Base-by-base conservation (phyloP, 2,329 filamentous ascomycete species). In the Apiospora phragmitis region DNA sequence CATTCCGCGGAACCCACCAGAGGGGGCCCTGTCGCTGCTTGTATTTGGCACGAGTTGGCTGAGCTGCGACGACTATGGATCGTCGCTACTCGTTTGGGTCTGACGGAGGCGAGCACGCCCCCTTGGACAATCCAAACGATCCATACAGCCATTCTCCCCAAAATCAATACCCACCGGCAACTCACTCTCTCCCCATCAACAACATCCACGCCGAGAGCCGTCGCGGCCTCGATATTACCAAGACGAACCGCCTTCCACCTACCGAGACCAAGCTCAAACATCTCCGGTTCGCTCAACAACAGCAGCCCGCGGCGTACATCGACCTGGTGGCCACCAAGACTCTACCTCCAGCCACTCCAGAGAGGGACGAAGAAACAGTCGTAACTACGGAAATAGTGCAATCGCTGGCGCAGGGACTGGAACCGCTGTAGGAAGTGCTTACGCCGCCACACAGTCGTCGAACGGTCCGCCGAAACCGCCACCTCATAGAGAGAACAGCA, bases 321-420 rank as follows among this genome's bases (percentile, higher is more conserved):
- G 74, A 75, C 6, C 35, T 66, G 77, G 75, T 43, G 76, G 76
- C 43, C 80, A 83, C 71, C 81, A 81, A 35, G 82, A 84, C 73
- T 81, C 83, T 5, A 74, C 79, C 43, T 83, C 81, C 68, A 72
- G 76, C 65, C 79, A 74, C 43, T 72, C 80, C 29, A 80, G 80
- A 69, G 76, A 80, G 32, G 78, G 81, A 59, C 78, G 82, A 71
- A 78, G 79, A 67, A 75, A 77, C 70, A 80, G 77, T 70, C 76
- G 78, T 68, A 76, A 70, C 69, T 12, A 71, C 42, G 72, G 74
- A 69, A 41, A 71, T 62, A 26, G 72, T 71, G 65, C 76, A 21
- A 49, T 59, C 47, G 76, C 74, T 69, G 71, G 75, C 68, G 71
- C 75, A 32, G 75, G 71, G 32, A 70, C 73, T 65, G 75, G 75